Base-by-base conservation (phyloP, 2,329 filamentous ascomycete genomes). In the Arthrinium phaeospermum region DNA sequence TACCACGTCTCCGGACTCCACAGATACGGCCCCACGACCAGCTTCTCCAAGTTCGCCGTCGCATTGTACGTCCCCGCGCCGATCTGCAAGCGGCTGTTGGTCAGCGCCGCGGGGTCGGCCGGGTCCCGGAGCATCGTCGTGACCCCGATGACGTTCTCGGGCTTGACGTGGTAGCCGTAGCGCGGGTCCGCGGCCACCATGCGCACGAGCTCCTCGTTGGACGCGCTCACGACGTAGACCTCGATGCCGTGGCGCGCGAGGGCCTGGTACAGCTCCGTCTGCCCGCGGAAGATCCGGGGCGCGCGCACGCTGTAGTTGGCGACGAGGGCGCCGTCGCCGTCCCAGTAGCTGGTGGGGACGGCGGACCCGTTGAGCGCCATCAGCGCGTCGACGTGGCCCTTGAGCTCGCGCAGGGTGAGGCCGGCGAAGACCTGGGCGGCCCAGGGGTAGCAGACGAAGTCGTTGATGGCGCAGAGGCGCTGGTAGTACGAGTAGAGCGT, bases 321-420 rank as follows among this genome's bases (percentile, higher is more conserved):
- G 0, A 79, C 79, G 14, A 82, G 71, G 5, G 77, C 76, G 24
- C 79, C 82, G 24, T 80, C 82, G 24, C 74, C 81, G 13, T 82
- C 79, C 64, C 76, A 83, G 5, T 77, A 80, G 6, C 76, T 80
- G n/a, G 79, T 78, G 6, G 79, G 12, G 5, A 41, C 73, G 5
- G 85, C 80, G 12, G 80, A 81, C 37, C 68, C 73, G 76, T 84
- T 82, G 72, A 83, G 80, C 0, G 83, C 81, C 78, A 87, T 84
- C 72, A 87, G 80, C 74, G 86, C 82, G 74, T 86, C 86, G 1
- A 85, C 82, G 74, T 85, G 84, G 72, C 81, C 82, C 77, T 85
- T 85, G 47, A 86, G 81, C 73, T 86, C 81, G 70, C 83, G 80
- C 71, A 88, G 80, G 0, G 84, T 80, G 46, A 85, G 77, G 37